phyloP scores from a whole-genome alignment of 345 rosid genomes.

The Boechera retrofracta region DNA sequence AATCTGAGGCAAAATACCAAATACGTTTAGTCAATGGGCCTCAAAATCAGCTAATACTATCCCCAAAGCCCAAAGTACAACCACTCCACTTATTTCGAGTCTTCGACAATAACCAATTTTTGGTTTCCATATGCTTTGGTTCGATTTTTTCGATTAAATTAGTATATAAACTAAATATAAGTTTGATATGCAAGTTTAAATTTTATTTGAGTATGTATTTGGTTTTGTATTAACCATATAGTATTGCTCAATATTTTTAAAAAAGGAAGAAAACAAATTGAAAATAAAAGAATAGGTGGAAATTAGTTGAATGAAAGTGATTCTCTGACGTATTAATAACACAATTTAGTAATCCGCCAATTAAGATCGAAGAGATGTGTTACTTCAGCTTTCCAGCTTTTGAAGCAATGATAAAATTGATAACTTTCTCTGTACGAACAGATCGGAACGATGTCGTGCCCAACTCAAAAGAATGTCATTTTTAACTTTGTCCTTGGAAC shows the following conservation, averaged over 20 bases:
- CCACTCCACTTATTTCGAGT: not conserved
- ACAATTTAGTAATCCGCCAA: conserved; percentile 20
- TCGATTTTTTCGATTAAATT: not conserved
- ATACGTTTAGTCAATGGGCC: conserved; percentile 27
- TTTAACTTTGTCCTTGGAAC: conserved; percentile 25
- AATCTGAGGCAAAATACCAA: conserved; percentile 1
- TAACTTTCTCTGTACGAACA: conserved; percentile 11
- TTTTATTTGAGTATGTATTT: not conserved
- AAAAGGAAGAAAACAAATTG: not conserved
- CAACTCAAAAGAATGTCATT: conserved; percentile 27
- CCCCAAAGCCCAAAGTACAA: conserved; percentile 2
- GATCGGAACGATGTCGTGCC: not conserved
- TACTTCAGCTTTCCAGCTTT: conserved; percentile 33
- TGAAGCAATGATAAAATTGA: conserved; percentile 40
- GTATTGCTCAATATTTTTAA: not conserved
- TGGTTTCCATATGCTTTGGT: not conserved
- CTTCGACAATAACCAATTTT: not conserved
- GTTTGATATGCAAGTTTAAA: not conserved
- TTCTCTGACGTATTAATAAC: conserved; percentile 13
- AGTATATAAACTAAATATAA: not conserved
- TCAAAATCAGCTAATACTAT: not conserved
- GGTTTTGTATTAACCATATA: not conserved
- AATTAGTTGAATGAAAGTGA: conserved; percentile 40
- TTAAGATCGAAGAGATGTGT: not conserved
- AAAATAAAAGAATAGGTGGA: conserved; percentile 5